Evolutionary conservation across 2,329 filamentous ascomycete genomes (phyloP).

Genomic region (Pezicula carpinea): DNA sequence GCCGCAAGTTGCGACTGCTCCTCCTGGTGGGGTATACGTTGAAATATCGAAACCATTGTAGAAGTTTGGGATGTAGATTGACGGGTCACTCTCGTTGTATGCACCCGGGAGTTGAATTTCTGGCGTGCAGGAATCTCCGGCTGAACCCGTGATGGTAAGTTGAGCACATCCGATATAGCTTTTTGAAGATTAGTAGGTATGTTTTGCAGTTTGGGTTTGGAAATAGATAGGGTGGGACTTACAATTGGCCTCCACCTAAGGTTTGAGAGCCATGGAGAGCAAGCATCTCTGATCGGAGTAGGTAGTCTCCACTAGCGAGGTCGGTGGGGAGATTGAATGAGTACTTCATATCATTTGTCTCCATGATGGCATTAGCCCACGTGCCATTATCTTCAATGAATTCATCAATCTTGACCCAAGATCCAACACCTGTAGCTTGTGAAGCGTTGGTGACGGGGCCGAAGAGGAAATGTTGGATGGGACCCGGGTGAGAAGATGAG

Average conservation of each 20-base stretch:
- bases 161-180: slow-evolving; percentile 22
- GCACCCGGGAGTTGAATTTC: slow-evolving; percentile 19
- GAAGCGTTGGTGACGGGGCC: slow-evolving; percentile 25
- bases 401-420: slow-evolving; percentile 30
- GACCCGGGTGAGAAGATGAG: slow-evolving; percentile 32
- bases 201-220: too few relatives aligned
- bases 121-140: slow-evolving; percentile 11
- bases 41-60: slow-evolving; percentile 17
- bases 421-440: slow-evolving; percentile 25
- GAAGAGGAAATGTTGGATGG: slow-evolving; percentile 35
- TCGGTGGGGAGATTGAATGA: slow-evolving; percentile 18
- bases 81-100: slow-evolving; percentile 15
- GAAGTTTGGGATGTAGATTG: slow-evolving; percentile 20
- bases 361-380: slow-evolving; percentile 27
- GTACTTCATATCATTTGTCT: slow-evolving; percentile 21
- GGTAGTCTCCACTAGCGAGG: slow-evolving; percentile 20
- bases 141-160: slow-evolving; percentile 19
- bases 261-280: slow-evolving; percentile 20
- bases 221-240: background rate
- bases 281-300: slow-evolving; percentile 22
- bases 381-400: slow-evolving; percentile 22
- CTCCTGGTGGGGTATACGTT: slow-evolving; percentile 18
- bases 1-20: slow-evolving; percentile 14
- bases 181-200: slow-evolving; percentile 2
- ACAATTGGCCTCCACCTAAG: slow-evolving; percentile 17